These are phyloP conservation scores for Prinsepia uniflora DNA, from an alignment of 306 rosid species.

Conservation along the genomic window DNA sequence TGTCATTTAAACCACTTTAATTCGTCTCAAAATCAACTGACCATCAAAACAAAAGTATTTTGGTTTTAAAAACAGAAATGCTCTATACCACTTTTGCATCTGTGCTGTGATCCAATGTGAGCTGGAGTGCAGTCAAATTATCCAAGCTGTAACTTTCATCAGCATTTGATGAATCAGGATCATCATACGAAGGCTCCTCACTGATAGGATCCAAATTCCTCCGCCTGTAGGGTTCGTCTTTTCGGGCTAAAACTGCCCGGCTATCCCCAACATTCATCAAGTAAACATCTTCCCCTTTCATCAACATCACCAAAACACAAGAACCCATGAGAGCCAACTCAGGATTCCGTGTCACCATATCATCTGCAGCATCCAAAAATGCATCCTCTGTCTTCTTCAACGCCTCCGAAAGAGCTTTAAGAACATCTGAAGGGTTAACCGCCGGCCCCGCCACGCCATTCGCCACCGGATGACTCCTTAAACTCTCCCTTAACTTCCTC, in stretches of 20 bases:
- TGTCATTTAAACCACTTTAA: slow-evolving; percentile 19
- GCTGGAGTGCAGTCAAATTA: slow-evolving; percentile 46
- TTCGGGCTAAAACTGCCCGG: slow-evolving; percentile 55
- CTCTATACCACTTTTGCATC: slow-evolving; percentile 49
- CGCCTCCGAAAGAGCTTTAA: slow-evolving; percentile 57
- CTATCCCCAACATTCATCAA: slow-evolving; percentile 93
- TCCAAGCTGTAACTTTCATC: slow-evolving; percentile 22
- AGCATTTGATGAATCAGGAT: slow-evolving; percentile 18
- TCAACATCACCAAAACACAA: slow-evolving; percentile 83
- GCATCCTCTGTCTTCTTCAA: slow-evolving; percentile 57
- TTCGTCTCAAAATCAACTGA: background rate
- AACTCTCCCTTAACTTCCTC: slow-evolving; percentile 2
- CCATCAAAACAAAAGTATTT: background rate
- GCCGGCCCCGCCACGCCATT: slow-evolving; percentile 22
- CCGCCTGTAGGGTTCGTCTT: slow-evolving; percentile 21
- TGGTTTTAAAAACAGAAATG: background rate
- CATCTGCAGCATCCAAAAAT: slow-evolving; percentile 45
- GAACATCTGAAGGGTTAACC: slow-evolving; percentile 39
- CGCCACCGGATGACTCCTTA: background rate
- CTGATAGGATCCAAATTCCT: slow-evolving; percentile 27
- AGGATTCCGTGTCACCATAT: slow-evolving; percentile 47
- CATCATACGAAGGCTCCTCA: slow-evolving; percentile 25
- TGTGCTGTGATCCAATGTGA: slow-evolving; percentile 71
- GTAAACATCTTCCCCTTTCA: slow-evolving; percentile 78
- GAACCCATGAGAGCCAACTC: slow-evolving; percentile 90